Percentiles rank a stretch among this genome's conserved stretches.
Conservation (phyloP, 148 eudicot genomes). For the Persicaria maculosa region DNA sequence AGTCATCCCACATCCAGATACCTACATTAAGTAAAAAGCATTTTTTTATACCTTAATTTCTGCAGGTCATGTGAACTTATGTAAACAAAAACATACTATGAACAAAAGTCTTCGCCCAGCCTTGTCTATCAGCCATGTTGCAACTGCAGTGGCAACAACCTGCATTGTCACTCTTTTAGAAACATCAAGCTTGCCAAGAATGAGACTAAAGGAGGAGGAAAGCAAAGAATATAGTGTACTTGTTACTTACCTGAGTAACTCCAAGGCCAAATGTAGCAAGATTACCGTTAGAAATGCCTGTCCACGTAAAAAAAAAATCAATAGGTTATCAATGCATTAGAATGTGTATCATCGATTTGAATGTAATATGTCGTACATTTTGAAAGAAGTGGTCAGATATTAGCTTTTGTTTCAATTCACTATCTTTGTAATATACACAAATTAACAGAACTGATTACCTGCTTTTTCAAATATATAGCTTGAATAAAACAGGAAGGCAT, state of each 20-base stretch:
- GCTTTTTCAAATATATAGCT: slow-evolving; percentile 70
- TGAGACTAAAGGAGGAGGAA: too few species aligned
- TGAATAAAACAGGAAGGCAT: slow-evolving; percentile 79
- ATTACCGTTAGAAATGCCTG: slow-evolving; percentile 64
- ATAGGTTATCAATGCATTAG: background rate
- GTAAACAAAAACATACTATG: slow-evolving; percentile 39
- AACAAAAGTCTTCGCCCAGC: slow-evolving; percentile 79
- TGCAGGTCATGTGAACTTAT: too few species aligned
- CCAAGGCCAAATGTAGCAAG: slow-evolving; percentile 82
- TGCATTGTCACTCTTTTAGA: slow-evolving; percentile 8
- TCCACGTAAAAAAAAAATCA: too few species aligned
- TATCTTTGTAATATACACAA: background rate
- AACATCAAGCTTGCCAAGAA: background rate
- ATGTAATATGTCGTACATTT: too few species aligned
- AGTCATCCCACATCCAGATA: slow-evolving; percentile 8
- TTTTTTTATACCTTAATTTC: too few species aligned
- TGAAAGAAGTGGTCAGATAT: too few species aligned
- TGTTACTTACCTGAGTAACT: slow-evolving; percentile 54
- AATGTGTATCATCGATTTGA: background rate
- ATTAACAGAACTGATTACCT: slow-evolving; percentile 36
- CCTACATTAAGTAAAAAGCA: slow-evolving; percentile 1
- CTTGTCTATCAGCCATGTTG: slow-evolving; percentile 76
- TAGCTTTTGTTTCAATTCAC: too few species aligned
- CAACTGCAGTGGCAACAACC: slow-evolving; percentile 75
- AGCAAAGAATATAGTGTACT: too few species aligned